phyloP scores from a whole-genome alignment of 371 early-diverging fungal species.

The Rhizomucor pusillus region DNA sequence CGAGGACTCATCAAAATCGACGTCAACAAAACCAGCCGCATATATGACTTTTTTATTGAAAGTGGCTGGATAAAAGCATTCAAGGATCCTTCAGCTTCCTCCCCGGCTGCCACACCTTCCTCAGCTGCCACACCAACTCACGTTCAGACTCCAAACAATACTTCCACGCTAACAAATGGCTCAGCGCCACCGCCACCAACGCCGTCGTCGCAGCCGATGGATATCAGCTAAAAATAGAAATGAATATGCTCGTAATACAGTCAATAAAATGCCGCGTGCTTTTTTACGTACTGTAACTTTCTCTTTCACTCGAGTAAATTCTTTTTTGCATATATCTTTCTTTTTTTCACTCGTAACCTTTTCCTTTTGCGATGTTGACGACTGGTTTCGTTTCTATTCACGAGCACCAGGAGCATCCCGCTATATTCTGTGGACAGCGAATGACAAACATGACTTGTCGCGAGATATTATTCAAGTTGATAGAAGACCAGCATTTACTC shows the following conservation, averaged over 20 bases:
- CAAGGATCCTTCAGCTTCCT: constrained; percentile 27
- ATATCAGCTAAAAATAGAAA: no score
- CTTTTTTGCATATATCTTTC: no score
- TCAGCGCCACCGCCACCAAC: not conserved
- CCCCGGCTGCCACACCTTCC: not conserved
- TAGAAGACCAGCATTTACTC: constrained; percentile 19
- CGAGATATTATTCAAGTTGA: constrained; percentile 3
- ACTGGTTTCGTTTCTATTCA: no score
- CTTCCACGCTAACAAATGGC: not conserved
- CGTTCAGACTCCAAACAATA: not conserved
- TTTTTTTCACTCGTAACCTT: no score
- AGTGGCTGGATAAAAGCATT: constrained; percentile 83
- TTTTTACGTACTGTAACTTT: no score
- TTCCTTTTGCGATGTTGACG: no score
- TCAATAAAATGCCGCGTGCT: no score
- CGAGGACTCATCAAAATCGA: constrained; percentile 85
- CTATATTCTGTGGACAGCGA: no score
- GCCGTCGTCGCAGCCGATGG: no score
- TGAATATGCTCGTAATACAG: no score
- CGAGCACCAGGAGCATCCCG: no score
- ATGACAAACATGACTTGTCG: not conserved
- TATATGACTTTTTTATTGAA: constrained; percentile 89
- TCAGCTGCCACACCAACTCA: not conserved
- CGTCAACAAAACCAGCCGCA: constrained; percentile 76
- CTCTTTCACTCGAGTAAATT: no score